Base-by-base conservation (phyloP, 306 rosid species). In the Macrotyloma uniflorum region DNA sequence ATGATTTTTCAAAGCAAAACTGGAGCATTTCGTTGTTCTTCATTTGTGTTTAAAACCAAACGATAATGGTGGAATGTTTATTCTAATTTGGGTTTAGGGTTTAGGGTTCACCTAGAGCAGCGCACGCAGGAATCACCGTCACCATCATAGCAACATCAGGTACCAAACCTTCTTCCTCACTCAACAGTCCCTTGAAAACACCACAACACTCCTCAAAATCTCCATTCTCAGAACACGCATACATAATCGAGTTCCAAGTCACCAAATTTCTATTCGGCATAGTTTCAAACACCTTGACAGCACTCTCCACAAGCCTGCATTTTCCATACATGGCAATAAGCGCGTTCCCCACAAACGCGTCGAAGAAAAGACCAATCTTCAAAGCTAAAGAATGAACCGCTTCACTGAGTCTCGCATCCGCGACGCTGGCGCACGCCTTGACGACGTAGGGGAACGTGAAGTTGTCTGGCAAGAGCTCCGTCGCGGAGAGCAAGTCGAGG, bases 131-230 rank as follows among this genome's bases (percentile, higher is more conserved):
- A 23, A 93, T 64, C 28, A 91, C 8, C 12, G 91, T 89, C 66
- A 91, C 97, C 81, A 91, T 61, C 0, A 93, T 91, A 46, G 89
- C 98, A 81, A 80, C 93, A 88, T 93, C 98, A 0, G 92, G 93
- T 1, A 80, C 53, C n/a, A 90, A 77, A 59, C 86, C 85, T 46
- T 86, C 78, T 20, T 54, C 89, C 10, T 76, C 62, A 63, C 68
- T 80, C 46, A 91, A 84, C 79, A 93, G 23, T 20, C 79, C 83
- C 77, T 67, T 66, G 67, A 87, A 83, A 42, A 88, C 54, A 36
- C 16, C 64, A 70, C 15, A 91, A 81, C 87, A 55, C 55, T 86
- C 87, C 20, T 26, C 79, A 58, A 79, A 71, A 73, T 18, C 65
- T 18, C 89, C 87, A 24, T 89, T 91, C 85, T 91, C 93, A 6